Evolutionary conservation across 306 rosid genomes (phyloP).

Genomic region (Pyrus communis): DNA sequence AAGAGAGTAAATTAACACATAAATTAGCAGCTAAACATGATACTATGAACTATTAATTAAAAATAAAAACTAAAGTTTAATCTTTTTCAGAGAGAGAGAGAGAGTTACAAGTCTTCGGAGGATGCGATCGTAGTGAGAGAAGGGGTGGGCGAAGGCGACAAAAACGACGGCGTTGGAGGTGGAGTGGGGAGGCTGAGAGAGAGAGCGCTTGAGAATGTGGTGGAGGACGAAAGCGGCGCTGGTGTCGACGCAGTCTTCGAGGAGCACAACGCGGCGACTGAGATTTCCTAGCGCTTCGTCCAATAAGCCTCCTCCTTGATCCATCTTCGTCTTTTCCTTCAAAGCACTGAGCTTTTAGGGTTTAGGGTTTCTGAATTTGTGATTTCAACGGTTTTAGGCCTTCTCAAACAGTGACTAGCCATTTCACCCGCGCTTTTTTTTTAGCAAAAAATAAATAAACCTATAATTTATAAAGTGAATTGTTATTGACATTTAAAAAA

Average conservation of each 20-base stretch:
- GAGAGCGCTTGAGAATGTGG: constrained; percentile 63
- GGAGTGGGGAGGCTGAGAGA: constrained; percentile 27
- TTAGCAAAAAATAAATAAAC: too few species aligned
- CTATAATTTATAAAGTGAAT: too few species aligned
- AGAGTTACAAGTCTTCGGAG: constrained; percentile 63
- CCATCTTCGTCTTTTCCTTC: constrained; percentile 26
- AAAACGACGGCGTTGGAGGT: constrained; percentile 53
- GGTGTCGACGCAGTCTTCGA: constrained; percentile 79
- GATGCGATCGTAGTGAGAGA: constrained; percentile 73
- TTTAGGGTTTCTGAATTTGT: neutral
- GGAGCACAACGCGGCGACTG: constrained; percentile 41
- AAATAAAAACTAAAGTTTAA: neutral
- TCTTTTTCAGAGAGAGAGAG: neutral
- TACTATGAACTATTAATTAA: neutral
- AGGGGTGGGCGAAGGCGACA: constrained; percentile 68
- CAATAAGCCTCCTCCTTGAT: constrained; percentile 27
- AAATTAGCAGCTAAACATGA: neutral
- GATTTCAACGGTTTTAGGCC: neutral
- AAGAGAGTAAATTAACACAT: neutral
- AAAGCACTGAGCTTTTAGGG: neutral
- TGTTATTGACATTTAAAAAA: too few species aligned
- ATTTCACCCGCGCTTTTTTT: neutral
- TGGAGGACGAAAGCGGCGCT: constrained; percentile 81
- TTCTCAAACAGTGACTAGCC: neutral
- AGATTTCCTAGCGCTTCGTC: constrained; percentile 65